Percentiles rank a stretch among this genome's conserved stretches.
These are phyloP conservation scores for Fraxinus platypoda DNA, from an alignment of 305 asterid genomes.

Conservation along the genomic window DNA sequence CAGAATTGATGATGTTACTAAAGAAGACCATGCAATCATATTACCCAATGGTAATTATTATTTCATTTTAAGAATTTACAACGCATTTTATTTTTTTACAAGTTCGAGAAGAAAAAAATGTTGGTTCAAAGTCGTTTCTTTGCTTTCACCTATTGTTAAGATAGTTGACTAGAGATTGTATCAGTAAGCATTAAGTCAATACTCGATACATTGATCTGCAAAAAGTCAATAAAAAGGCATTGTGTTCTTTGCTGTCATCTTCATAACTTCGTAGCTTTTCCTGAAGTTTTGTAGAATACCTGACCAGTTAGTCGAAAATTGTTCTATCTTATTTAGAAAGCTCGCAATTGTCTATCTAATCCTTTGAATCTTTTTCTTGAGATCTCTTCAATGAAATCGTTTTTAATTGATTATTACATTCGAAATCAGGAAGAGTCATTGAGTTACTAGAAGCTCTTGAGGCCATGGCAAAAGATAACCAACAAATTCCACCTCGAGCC, in stretches of 20 bases:
- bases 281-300: neutral
- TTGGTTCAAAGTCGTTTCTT: neutral
- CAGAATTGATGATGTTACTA: neutral
- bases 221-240: constrained; percentile 9
- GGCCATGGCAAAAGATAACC: constrained; percentile 81
- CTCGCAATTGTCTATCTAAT: neutral
- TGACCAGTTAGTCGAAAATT: neutral
- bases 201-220: constrained; percentile 15
- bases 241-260: neutral
- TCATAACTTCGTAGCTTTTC: neutral
- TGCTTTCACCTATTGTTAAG: neutral
- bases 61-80: neutral
- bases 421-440: constrained; percentile 69
- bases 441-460: constrained; percentile 92
- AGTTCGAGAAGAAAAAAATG: neutral
- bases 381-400: neutral
- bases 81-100: neutral
- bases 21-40: constrained; percentile 1
- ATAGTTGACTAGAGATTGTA: constrained; percentile 6
- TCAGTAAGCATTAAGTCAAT: constrained; percentile 14
- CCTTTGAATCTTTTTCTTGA: constrained; percentile 21
- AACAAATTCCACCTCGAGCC: constrained; percentile 86
- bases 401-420: constrained; percentile 24
- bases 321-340: neutral
- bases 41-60: constrained; percentile 2